Evolutionary conservation across 108 stramenopile genomes (phyloP), one percentile per base, ranked within the genome.

Genomic region (Craspedostauros australis): DNA sequence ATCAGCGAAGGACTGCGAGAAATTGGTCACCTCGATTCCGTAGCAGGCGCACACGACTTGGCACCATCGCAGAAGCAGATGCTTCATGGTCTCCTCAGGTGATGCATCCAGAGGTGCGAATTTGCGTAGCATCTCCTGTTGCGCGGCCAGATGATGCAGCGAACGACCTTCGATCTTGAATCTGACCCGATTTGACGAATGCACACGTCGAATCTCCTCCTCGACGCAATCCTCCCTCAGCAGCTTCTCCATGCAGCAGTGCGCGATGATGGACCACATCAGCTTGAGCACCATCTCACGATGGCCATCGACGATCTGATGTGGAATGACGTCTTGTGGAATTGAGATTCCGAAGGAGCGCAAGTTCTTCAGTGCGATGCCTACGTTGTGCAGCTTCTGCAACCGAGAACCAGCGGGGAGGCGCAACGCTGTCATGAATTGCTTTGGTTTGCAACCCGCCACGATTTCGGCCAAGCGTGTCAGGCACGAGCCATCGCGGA

Each of bases 401-500:
- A 93, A 67, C 5, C 97, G 66, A 24, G 89, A 88, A 8, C 82
- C 67, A 8, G 95, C 93, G 2, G 97, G 97, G 12, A 95, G 63
- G 5, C 95, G 69, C 14, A 98, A 76, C 8, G 33, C 41, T 16
- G 36, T 16, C 23, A 94, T 72, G 9, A 88, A 5, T 8, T 70
- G 52, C 39, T 70, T 66, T 16, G 48, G 41, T 28, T 67, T 62
- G 4, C 46, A 30, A 24, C 70, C 39, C 1, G 86, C 57, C 3
- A 90, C 30, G 29, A 87, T 70, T 46, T 95, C 91, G 11, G 86
- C 58, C 68, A 94, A 50, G 20, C 94, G 74, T 0, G 84, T 75
- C 29, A 98, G 62, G 19, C 93, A 60, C 14, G 90, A 84, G 6
- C 98, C 98, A 64, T 98, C 98, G 26, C 94, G 83, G 7, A 98